Evolutionary conservation across 352 stramenopile genomes (phyloP).

Genomic region (Globisporangium middletonii): DNA sequence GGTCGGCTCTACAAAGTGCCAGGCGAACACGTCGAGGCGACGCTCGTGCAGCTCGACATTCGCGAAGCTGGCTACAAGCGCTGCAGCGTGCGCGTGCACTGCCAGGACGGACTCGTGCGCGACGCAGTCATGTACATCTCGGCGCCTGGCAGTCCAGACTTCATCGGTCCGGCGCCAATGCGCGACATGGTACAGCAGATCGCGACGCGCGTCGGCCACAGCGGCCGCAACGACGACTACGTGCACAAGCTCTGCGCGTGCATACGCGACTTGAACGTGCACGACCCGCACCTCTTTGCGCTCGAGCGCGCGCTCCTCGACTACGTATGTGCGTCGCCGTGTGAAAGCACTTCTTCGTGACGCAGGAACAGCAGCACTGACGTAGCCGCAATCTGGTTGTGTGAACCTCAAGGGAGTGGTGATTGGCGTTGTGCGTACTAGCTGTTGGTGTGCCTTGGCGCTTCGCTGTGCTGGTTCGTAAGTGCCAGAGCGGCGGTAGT

Average conservation of each 20-base stretch:
- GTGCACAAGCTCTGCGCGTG: conserved; percentile 74
- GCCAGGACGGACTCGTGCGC: conserved; percentile 57
- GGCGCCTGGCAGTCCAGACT: conserved; percentile 77
- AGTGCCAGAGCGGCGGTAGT: neutral
- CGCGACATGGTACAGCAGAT: conserved; percentile 81
- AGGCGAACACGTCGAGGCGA: conserved; percentile 66
- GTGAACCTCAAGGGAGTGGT: no score
- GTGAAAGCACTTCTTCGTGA: neutral
- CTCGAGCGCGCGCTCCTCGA: conserved; percentile 65
- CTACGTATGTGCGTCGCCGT: conserved; percentile 23
- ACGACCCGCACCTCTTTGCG: conserved; percentile 65
- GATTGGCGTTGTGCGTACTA: no score
- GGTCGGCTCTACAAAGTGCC: conserved; percentile 84
- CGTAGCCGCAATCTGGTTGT: no score
- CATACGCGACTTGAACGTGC: conserved; percentile 71
- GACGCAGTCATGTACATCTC: conserved; percentile 82
- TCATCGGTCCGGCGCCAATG: conserved; percentile 62
- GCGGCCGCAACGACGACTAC: conserved; percentile 83
- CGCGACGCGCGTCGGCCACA: conserved; percentile 56
- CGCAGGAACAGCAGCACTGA: neutral
- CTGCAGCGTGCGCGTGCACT: conserved; percentile 70
- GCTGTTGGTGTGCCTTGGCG: no score
- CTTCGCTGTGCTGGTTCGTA: neutral
- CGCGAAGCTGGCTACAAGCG: conserved; percentile 84
- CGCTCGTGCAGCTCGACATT: conserved; percentile 76